These are phyloP conservation scores for Phytophthora parvispora DNA, from an alignment of 352 stramenopile genomes.

Conservation along the genomic window DNA sequence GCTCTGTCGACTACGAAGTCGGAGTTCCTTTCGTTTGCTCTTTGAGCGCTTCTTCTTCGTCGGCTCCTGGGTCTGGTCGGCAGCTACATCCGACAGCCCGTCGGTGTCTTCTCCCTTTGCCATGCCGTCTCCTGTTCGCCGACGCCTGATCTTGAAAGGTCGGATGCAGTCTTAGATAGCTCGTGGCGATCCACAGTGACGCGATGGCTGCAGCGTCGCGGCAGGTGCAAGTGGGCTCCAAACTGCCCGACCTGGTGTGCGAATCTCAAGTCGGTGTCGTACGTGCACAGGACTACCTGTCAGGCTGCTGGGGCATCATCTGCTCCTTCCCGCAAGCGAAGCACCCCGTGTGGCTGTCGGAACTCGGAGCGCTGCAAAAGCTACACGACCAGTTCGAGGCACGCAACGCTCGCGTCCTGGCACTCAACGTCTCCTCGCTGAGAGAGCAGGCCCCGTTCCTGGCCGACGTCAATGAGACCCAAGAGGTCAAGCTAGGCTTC, in stretches of 20 bases:
- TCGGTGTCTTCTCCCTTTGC: slow-evolving; percentile 7
- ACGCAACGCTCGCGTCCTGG: slow-evolving; percentile 77
- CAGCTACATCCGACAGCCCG: neutral
- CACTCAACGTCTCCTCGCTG: slow-evolving; percentile 32
- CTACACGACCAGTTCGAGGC: slow-evolving; percentile 83
- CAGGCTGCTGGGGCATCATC: slow-evolving; percentile 75
- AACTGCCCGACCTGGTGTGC: slow-evolving; percentile 79
- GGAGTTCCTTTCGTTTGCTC: slow-evolving; percentile 6
- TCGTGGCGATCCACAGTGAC: slow-evolving; percentile 14
- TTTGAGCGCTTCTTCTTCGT: slow-evolving; percentile 7
- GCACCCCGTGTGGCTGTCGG: slow-evolving; percentile 83
- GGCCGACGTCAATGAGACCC: slow-evolving; percentile 82
- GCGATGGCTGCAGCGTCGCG: slow-evolving; percentile 30
- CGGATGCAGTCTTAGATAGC: slow-evolving; percentile 15
- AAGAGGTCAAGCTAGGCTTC: slow-evolving; percentile 83
- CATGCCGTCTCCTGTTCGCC: slow-evolving; percentile 1
- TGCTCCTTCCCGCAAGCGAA: slow-evolving; percentile 77
- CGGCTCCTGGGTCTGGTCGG: slow-evolving; percentile 1
- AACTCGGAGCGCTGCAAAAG: slow-evolving; percentile 85
- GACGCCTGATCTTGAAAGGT: slow-evolving; percentile 36
- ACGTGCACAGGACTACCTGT: slow-evolving; percentile 78
- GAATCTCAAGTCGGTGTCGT: slow-evolving; percentile 80
- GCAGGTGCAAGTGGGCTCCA: slow-evolving; percentile 72
- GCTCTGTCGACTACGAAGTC: neutral
- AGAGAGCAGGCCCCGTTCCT: slow-evolving; percentile 65